Evolutionary conservation across 2,329 filamentous ascomycete species (phyloP), one percentile per base, ranked within the genome.

Genomic region (Exophiala phaeomuriformis): DNA sequence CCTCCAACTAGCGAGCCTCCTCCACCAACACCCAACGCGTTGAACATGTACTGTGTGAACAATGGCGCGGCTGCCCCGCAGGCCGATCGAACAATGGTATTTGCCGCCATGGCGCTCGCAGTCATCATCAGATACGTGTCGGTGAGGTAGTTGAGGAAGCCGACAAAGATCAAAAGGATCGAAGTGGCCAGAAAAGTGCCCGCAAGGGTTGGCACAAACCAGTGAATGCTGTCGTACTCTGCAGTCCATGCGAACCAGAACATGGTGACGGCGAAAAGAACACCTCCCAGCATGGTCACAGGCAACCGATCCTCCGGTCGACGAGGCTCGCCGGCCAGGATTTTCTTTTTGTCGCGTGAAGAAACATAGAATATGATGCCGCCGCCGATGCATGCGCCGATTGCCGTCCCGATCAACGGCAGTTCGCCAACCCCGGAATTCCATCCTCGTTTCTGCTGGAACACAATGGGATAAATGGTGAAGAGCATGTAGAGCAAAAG

Each of bases 241-340:
- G 78, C 76, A 0, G 79, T 79, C 79, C 79, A 82, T 0, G 77
- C 79, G 52, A 82, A 78, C 78, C 79, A 81, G 65, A 82, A 81
- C 9, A 82, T 70, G 10, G 77, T 75, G 40, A 80, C 64, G 0
- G 81, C 79, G 36, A 84, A 72, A n/a, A 69, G 67, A 31, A 79
- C 69, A 50, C 71, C 74, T 32, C 75, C 75, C 2, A 76, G 52
- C 60, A 79, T 75, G 47, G 71, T 72, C 7, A 76, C 72, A 1
- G 75, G 74, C 2, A 81, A 64, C 45, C 76, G 77, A 46, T 76
- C 76, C 51, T 64, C 62, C 0, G 62, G 56, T 35, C 33, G 55
- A 10, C 44, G 50, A 27, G 51, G 42, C 5, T 56, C 27, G 2
- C 62, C 62, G 1, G 53, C 47, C 29, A 54, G 35, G 32, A 61